Conservation (phyloP, 495 filamentous ascomycete species). For the Astrothelium subdiscretum region DNA sequence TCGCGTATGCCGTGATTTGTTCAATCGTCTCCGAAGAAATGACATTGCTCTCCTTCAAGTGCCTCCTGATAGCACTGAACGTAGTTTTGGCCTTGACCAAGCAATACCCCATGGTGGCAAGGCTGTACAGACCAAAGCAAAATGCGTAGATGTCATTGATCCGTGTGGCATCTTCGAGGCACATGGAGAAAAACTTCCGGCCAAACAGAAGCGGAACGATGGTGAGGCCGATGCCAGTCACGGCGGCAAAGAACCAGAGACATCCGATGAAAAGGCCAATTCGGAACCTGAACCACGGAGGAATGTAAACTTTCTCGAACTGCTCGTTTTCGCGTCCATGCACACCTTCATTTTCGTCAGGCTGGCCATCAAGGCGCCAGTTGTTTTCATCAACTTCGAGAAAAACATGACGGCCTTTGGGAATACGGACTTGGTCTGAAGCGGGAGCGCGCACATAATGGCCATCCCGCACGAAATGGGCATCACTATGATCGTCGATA, state of each 20-base stretch:
- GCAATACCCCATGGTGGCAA: slow-evolving; percentile 52
- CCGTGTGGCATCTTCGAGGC: slow-evolving; percentile 53
- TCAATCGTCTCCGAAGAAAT: slow-evolving; percentile 26
- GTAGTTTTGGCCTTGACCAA: slow-evolving; percentile 13
- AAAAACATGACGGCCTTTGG: slow-evolving; percentile 72
- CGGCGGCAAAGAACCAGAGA: slow-evolving; percentile 88
- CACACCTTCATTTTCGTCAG: slow-evolving; percentile 49
- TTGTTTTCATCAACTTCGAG: slow-evolving; percentile 67
- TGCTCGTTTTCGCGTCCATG: slow-evolving; percentile 53
- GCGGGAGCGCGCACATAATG: slow-evolving; percentile 80
- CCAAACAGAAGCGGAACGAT: slow-evolving; percentile 78
- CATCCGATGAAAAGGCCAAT: slow-evolving; percentile 76
- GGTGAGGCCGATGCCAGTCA: slow-evolving; percentile 81
- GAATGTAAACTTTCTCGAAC: slow-evolving; percentile 79
- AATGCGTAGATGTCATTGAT: slow-evolving; percentile 97
- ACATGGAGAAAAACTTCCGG: slow-evolving; percentile 55
- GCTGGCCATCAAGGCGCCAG: slow-evolving; percentile 45
- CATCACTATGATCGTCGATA: slow-evolving; percentile 19
- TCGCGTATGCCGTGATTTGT: slow-evolving; percentile 6
- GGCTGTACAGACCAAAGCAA: slow-evolving; percentile 70
- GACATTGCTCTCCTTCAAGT: slow-evolving; percentile 39
- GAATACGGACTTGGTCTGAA: slow-evolving; percentile 86
- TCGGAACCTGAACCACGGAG: slow-evolving; percentile 68
- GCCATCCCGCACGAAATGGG: slow-evolving; percentile 60
- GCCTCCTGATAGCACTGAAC: not conserved